Evolutionary conservation across 352 stramenopile genomes (phyloP), one percentile per base, ranked within the genome.

Genomic region (Stephanocyclus meneghinianus): DNA sequence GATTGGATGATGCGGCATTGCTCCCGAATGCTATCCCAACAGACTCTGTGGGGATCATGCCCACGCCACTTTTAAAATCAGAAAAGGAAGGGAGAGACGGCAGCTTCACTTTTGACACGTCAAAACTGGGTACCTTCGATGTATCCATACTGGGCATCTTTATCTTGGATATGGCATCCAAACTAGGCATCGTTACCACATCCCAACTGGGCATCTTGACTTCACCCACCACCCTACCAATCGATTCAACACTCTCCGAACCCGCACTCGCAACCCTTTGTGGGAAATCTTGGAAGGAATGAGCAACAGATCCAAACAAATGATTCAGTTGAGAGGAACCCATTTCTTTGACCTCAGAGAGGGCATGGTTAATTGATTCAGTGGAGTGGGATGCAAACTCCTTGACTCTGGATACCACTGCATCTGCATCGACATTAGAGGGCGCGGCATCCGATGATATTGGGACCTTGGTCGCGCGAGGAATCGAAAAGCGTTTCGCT

Each of bases 301-400:
- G 55, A 62, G 55, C 18, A 15, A 62, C n/a, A 18, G 55, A 62
- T 45, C 55, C 30, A 45, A 62, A 45, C 26, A 62, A 45, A 45
- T 44, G 1, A 44, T 62, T 45, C 0, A 62, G 11, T 8, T 62
- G 26, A 3, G 55, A 40, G 16, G 30, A n/a, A n/a, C 55, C 30
- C 16, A 21, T 13, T 21, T 62, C 55, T n/a, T 44, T 62, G 35
- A 26, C 30, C 15, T 40, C 26, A 13, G 11, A 9, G 8, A 62
- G 30, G 7, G 55, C 55, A 4, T 62, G 26, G 44, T 62, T 62
- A 18, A 62, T 45, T 3, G 55, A 62, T 45, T 40, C 55, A 45
- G 26, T 45, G 8, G 55, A 62, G 40, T 44, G 55, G 13, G 55
- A 32, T 16, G 30, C 26, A 62, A 62, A 40, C n/a, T 62, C 55